Conservation (phyloP, 1,284 basidiomycete genomes). For the Caloboletus inedulis region DNA sequence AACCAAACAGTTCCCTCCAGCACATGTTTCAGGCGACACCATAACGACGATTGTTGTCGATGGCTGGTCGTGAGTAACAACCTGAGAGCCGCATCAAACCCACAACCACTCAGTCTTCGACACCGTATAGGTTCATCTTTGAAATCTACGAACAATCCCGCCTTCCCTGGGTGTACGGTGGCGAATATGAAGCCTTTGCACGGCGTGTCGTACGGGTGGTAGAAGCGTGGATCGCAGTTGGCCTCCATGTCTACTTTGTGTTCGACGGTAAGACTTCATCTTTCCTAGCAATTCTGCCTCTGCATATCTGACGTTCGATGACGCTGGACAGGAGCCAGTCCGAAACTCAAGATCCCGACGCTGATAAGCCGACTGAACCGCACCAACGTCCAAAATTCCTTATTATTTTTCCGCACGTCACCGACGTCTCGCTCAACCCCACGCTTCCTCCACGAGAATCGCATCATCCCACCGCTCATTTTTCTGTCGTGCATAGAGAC, state of each 20-base stretch:
- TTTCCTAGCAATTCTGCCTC: not conserved
- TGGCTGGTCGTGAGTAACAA: constrained; percentile 78
- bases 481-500: constrained; percentile 62
- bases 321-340: constrained; percentile 56
- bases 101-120: not conserved
- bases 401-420: constrained; percentile 86
- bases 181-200: constrained; percentile 70
- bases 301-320: constrained; percentile 21
- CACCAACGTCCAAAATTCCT: constrained; percentile 57
- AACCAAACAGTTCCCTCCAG: constrained; percentile 39
- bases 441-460: constrained; percentile 69
- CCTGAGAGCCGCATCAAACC: not conserved
- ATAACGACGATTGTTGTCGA: constrained; percentile 65
- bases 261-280: constrained; percentile 74
- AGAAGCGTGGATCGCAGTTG: constrained; percentile 68
- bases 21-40: constrained; percentile 10
- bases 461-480: constrained; percentile 73
- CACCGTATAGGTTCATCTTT: constrained; percentile 68
- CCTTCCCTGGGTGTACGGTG: constrained; percentile 83
- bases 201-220: constrained; percentile 53
- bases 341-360: constrained; percentile 73
- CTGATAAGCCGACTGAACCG: constrained; percentile 57
- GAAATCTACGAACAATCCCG: constrained; percentile 60
- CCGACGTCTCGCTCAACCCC: constrained; percentile 61
- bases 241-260: constrained; percentile 78